phyloP scores from a whole-genome alignment of 1,284 basidiomycete species.

The Austropuccinia psidii region DNA sequence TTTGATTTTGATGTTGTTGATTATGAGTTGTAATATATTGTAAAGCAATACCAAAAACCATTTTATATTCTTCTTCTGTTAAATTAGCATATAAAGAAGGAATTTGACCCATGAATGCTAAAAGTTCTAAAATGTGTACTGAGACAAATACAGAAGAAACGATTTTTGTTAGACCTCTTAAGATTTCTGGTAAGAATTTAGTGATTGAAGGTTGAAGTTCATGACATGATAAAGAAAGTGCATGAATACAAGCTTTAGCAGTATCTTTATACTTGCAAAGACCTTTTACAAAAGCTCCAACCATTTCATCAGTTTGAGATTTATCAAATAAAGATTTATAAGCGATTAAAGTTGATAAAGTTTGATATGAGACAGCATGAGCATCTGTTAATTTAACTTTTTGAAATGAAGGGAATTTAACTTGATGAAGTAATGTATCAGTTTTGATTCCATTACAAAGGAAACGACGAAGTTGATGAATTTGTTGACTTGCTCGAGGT shows the following conservation, averaged over 20 bases:
- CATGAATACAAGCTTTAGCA: slow-evolving; percentile 85
- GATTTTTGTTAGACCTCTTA: slow-evolving; percentile 84
- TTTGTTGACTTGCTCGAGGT: slow-evolving; percentile 61
- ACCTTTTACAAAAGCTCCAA: slow-evolving; percentile 75
- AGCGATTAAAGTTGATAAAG: slow-evolving; percentile 77
- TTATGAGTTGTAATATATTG: slow-evolving; percentile 92
- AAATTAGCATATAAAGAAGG: slow-evolving; percentile 80
- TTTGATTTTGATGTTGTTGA: slow-evolving; percentile 44
- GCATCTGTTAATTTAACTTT: slow-evolving; percentile 66
- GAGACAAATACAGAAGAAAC: slow-evolving; percentile 90
- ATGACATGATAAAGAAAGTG: slow-evolving; percentile 77
- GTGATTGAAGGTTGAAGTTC: slow-evolving; percentile 79
- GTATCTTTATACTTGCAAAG: slow-evolving; percentile 63
- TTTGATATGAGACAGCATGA: slow-evolving; percentile 78
- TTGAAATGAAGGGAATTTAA: slow-evolving; percentile 52
- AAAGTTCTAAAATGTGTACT: slow-evolving; percentile 89
- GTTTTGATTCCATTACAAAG: slow-evolving; percentile 62
- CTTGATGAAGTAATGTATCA: slow-evolving; percentile 57
- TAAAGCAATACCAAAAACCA: slow-evolving; percentile 88
- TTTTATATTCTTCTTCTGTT: slow-evolving; percentile 82
- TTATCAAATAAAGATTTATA: slow-evolving; percentile 72
- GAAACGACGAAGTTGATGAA: slow-evolving; percentile 60
- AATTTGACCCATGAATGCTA: slow-evolving; percentile 75
- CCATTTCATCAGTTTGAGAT: slow-evolving; percentile 59
- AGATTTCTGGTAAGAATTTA: slow-evolving; percentile 68